Base-by-base conservation (phyloP, 495 filamentous ascomycete species). In the Talaromyces liani region DNA sequence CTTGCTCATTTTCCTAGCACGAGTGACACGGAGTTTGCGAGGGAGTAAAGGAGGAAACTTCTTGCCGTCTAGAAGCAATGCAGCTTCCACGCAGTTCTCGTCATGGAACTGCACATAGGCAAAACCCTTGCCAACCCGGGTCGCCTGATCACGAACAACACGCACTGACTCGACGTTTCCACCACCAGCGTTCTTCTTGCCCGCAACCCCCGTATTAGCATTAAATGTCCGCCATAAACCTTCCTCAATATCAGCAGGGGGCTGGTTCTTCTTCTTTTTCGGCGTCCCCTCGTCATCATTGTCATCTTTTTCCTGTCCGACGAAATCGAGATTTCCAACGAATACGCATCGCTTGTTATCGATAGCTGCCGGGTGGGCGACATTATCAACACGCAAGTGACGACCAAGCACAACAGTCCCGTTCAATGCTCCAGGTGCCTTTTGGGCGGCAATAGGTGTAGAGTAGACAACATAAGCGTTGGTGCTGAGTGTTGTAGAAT, bases 61-160 rank as follows among this genome's bases (percentile, higher is more conserved):
- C 82, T 97, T 95, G 34, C 85, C 93, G 65, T 96, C 83, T 64
- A 91, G 82, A 33, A 94, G 80, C 8, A 99, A 80, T 2, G 95
- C 93, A 34, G 88, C 85, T 71, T 99, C 95, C 27, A 98, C 93
- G 18, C 86, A 79, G 70, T 93, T 97, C 27, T 79, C 81, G 67
- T 97, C 90, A 83, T 93, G 74, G 73, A 98, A 99, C 69, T 99
- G 95, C 36, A 99, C 92, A 68, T 99, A 99, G 22, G 95, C 95
- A 73, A 99, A 91, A 14, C 95, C 95, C 73, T 99, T 98, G 55
- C 94, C 92, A 55, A 99, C 91, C 36, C 95, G 85, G 22, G 95
- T 98, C 57, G 86, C 87, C 53, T 88, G 77, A 68, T 99, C 95
- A 62, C 95, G 85, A 33, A 97, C 83, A n/a, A 99, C 90, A 10